Evolutionary conservation across 1,284 basidiomycete genomes (phyloP), one percentile per base, ranked within the genome.

Genomic region (Phlebopus sp.): DNA sequence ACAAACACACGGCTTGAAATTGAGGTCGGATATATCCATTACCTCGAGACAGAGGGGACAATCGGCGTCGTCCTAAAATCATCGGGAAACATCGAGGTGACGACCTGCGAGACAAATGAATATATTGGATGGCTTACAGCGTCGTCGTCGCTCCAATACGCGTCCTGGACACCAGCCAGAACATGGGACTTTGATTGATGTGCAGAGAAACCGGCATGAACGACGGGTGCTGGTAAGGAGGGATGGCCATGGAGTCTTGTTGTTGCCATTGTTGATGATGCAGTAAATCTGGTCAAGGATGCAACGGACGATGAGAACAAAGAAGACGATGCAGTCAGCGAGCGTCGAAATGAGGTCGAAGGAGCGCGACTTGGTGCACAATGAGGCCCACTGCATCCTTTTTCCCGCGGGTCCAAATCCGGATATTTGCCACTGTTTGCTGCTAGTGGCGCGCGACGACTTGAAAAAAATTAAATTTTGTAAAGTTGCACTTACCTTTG

Each of bases 1-100:
- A 72, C 97, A 99, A 47, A 95, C 86, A 71, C 97, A 99, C 15
- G 97, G 97, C 75, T 96, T 97, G 77, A 99, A 99, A 77, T 97
- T 97, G 66, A 97, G 83, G 78, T 99, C 97, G 36, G 94, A 95
- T 55, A 99, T 83, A 72, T 99, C 97, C 84, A 99, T 94, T 72
- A 97, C 95, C 67, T 99, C 97, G 49, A 98, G 83, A 73, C 97
- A 99, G 54, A 99, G 84, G 40, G 97, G 93, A 72, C 97, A 99
- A 63, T 99, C 96, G 59, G 91, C 90, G 63, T 97, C 94, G 70
- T 99, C 97, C 93, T 97, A 55, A 1, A 55, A 50, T 44, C 51
- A 55, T 55, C 58, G 54, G 46, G 50, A 30, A 25, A 25, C 27
- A 49, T 34, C 27, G 41, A 57, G 31, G 44, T 57, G 44, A 60